Evolutionary conservation across 495 filamentous ascomycete genomes (phyloP), one percentile per base, ranked within the genome.

Genomic region (Coniosporium apollinis): DNA sequence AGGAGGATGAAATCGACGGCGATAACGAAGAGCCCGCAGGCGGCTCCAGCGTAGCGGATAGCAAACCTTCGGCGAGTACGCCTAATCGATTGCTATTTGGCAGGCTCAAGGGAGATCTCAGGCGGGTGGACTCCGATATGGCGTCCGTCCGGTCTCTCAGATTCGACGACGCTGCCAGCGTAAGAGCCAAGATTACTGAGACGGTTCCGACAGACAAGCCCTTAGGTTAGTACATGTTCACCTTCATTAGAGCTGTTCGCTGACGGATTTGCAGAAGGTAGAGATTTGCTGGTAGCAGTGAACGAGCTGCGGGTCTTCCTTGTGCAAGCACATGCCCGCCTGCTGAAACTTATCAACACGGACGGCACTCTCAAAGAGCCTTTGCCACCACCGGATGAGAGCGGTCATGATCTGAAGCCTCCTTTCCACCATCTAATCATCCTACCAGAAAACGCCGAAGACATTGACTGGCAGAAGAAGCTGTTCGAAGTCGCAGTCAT

Each of bases 231-330:
- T 48, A 31, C 11, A 31, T 16, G 10, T 6, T 15, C 16, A 15
- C 15, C 30, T 37, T 13, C 5, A 16, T 19, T 24, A 28, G 11
- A 14, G 22, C 10, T 26, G 30, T 28, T 11, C 15, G 33, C 38
- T 46, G 22, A 30, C 33, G 16, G 22, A 19, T 41, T 15, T 13
- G 19, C 44, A 57, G 71, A 85, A 48, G 79, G 76, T 2, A 85
- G 83, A 48, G 83, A 94, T 40, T 63, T 99, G 6, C 76, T 72
- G 50, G 62, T 65, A 14, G 80, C 89, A 0, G 80, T 84, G 18
- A 70, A 72, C 17, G 84, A 85, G 46, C 66, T 99, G 0, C 80
- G 77, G 42, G 71, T 72, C 14, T 96, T 87, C 51, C 64, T 99
- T 4, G 86, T 80, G 1, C 81, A 86, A 36, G 80, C 82, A 2